These are phyloP conservation scores for Ramalina intermedia DNA, from an alignment of 495 filamentous ascomycete species.

Conservation along the genomic window DNA sequence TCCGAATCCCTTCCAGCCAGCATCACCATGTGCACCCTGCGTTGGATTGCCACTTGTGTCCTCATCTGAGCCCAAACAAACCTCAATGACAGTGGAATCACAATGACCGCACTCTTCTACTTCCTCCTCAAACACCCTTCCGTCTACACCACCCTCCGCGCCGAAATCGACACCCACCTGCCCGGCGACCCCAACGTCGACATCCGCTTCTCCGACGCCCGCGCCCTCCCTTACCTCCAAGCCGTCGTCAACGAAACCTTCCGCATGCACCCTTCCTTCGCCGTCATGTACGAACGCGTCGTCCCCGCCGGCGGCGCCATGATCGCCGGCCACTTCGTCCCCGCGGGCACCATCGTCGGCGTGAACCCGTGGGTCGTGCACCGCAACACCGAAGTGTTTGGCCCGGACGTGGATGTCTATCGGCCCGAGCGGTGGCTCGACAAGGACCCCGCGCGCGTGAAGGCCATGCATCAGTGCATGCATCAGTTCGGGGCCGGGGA, in stretches of 20 bases:
- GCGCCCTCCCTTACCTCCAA: slow-evolving; percentile 44
- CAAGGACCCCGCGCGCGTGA: slow-evolving; percentile 26
- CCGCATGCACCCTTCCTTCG: slow-evolving; percentile 48
- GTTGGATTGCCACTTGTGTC: neutral
- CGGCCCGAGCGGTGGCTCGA: slow-evolving; percentile 47
- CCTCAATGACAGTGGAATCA: slow-evolving; percentile 30
- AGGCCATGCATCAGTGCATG: slow-evolving; percentile 44
- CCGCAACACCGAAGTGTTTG: slow-evolving; percentile 41
- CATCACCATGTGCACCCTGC: no score
- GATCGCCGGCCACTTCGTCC: slow-evolving; percentile 30
- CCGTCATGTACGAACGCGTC: slow-evolving; percentile 37
- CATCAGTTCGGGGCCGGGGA: slow-evolving; percentile 48
- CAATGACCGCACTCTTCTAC: slow-evolving; percentile 48
- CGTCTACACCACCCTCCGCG: slow-evolving; percentile 27
- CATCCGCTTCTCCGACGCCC: slow-evolving; percentile 38
- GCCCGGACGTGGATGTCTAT: slow-evolving; percentile 40
- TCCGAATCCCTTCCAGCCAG: no score
- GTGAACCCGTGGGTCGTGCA: slow-evolving; percentile 51
- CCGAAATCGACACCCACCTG: slow-evolving; percentile 41
- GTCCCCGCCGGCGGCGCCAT: slow-evolving; percentile 22
- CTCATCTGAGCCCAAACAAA: no score
- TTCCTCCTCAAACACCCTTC: slow-evolving; percentile 40
- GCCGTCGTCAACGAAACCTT: slow-evolving; percentile 55
- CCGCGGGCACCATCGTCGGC: slow-evolving; percentile 51
- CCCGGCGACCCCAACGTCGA: slow-evolving; percentile 31